Conservation (phyloP, 164 flowering plant species). For the Paratinospora sagittata region DNA sequence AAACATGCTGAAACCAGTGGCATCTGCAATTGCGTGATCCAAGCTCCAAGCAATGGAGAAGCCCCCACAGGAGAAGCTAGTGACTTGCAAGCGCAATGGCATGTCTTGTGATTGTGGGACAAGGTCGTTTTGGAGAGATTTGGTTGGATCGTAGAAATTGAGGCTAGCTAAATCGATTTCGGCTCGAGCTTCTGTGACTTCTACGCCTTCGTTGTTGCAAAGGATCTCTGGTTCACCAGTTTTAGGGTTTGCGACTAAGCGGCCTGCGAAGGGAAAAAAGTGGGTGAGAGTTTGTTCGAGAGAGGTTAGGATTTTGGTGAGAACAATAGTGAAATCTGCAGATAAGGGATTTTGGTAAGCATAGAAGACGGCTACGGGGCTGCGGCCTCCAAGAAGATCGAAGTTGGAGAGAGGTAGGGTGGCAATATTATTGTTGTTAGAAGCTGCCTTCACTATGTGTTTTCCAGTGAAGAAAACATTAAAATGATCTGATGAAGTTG, state of each 20-base stretch:
- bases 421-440: no score
- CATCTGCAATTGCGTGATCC: no score
- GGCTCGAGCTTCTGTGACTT: slow-evolving; percentile 36
- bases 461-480: no score
- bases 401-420: slow-evolving; percentile 11
- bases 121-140: slow-evolving; percentile 30
- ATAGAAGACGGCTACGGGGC: background rate
- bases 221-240: slow-evolving; percentile 41
- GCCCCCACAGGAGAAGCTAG: slow-evolving; percentile 42
- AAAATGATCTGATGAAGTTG: no score
- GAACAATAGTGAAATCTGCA: slow-evolving; percentile 2
- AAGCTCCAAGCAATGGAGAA: no score
- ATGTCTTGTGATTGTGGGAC: slow-evolving; percentile 21
- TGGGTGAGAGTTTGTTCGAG: slow-evolving; percentile 28
- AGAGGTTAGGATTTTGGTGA: slow-evolving; percentile 25
- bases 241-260: slow-evolving; percentile 28
- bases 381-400: slow-evolving; percentile 3
- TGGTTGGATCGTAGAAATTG: slow-evolving; percentile 33
- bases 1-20: no score
- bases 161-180: slow-evolving; percentile 20
- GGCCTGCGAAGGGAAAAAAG: slow-evolving; percentile 44
- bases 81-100: slow-evolving; percentile 36
- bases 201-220: slow-evolving; percentile 40
- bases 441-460: no score
- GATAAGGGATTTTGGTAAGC: slow-evolving; percentile 3